phyloP scores from a whole-genome alignment of 306 rosid genomes.

The peach (Prunus persica) region DNA sequence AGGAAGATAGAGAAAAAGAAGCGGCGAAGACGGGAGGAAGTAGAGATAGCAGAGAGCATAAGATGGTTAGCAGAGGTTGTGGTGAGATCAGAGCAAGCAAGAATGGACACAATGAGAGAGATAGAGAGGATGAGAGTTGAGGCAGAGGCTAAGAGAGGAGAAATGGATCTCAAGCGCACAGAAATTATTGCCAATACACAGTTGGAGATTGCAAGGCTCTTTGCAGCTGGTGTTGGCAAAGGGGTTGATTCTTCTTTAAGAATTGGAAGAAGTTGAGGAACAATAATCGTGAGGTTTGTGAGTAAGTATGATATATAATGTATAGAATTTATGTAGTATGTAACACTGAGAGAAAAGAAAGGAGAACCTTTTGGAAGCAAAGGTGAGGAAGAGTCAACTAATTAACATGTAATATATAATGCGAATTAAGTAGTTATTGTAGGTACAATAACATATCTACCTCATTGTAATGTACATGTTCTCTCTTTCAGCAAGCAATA shows the following conservation, averaged over 20 bases:
- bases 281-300: neutral
- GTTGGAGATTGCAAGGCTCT: conserved; percentile 88
- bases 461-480: conserved; percentile 11
- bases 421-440: conserved; percentile 7
- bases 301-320: neutral
- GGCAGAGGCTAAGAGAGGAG: conserved; percentile 91
- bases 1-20: conserved; percentile 41
- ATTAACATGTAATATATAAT: conserved; percentile 9
- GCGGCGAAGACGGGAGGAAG: conserved; percentile 31
- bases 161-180: conserved; percentile 85
- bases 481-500: conserved; percentile 11
- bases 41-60: conserved; percentile 81
- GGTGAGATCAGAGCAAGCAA: conserved; percentile 72
- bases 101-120: conserved; percentile 89
- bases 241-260: conserved; percentile 84
- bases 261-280: conserved; percentile 71
- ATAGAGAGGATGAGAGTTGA: conserved; percentile 90
- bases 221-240: conserved; percentile 63
- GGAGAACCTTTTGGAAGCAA: conserved; percentile 18
- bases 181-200: conserved; percentile 93
- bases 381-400: conserved; percentile 15
- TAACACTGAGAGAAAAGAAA: neutral
- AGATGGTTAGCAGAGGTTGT: conserved; percentile 94
- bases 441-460: conserved; percentile 12
- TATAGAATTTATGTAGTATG: conserved; percentile 11